Base-by-base conservation (phyloP, 1,139 yeast genomes). In the Blastobotrys capitulatus region DNA sequence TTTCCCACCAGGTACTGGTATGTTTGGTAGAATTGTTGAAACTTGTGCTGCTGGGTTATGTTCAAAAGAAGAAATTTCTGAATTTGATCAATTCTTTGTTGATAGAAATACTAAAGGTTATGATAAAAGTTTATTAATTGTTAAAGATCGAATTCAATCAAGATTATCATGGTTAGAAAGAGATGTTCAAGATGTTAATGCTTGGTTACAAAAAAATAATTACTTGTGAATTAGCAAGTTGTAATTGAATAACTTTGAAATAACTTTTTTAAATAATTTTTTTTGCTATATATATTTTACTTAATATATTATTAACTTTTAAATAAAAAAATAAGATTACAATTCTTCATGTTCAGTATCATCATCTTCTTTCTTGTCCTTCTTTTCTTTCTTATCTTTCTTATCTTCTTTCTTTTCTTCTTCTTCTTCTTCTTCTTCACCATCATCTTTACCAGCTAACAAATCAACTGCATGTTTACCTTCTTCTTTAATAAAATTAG, bases 1-100 rank as follows among this genome's bases (percentile, higher is more conserved):
- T 59, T 77, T 87, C 64, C 96, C 97, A 44, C 88, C 95, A n/a
- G 83, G 86, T 27, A 76, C 85, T 55, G 76, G 88, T 20, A 79
- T 89, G 83, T 75, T 90, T 57, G 85, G 92, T 40, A 74, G 83
- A 16, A 82, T 90, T 51, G 84, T 89, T 37, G 73, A 75, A 44
- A 58, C 83, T 46, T 70, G 82, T 44, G 75, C 86, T 10, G 71
- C 83, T 32, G 83, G 86, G 2, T 86, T 84, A 69, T 78, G 90
- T 42, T 76, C 80, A 52, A 67, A 70, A 49, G 80, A 77, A 45
- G 83, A 82, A 59, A 78, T 79, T 57, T 71, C 74, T 13, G 78
- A 75, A 44, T 78, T 86, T 53, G 74, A 75, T 57, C 65, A 66
- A 47, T 87, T 86, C 73, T 86, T 85, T 63, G 69, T 61, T 52